Percentiles rank a stretch among this genome's conserved stretches.
These are phyloP conservation scores for Mallotus japonicus DNA, from an alignment of 441 rosid genomes.

Conservation along the genomic window DNA sequence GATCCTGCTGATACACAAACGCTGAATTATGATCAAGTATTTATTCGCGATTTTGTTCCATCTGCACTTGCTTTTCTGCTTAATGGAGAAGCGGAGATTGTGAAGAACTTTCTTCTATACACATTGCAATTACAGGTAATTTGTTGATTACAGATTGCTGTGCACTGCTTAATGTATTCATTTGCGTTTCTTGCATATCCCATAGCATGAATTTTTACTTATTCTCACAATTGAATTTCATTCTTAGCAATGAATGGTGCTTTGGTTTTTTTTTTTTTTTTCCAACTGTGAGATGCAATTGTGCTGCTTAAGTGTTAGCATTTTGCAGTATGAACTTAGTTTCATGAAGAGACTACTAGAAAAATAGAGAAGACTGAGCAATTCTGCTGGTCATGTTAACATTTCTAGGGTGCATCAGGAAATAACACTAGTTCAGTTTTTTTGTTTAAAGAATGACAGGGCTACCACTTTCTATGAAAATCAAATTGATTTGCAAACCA, in stretches of 20 bases:
- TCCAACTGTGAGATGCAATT: neutral
- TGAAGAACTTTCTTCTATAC: slow-evolving; percentile 82
- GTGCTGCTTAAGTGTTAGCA: neutral
- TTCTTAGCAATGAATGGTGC: neutral
- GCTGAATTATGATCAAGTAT: slow-evolving; percentile 85
- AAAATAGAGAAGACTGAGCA: neutral
- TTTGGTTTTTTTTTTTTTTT: neutral
- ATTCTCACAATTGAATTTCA: neutral
- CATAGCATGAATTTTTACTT: neutral
- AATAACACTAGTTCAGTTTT: neutral
- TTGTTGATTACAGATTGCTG: neutral
- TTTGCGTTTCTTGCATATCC: neutral
- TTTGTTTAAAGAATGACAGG: too few species aligned
- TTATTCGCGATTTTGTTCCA: slow-evolving; percentile 92
- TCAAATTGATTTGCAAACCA: too few species aligned
- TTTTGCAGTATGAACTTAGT: neutral
- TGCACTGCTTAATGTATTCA: neutral
- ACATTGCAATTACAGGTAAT: slow-evolving; percentile 89
- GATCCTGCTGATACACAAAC: slow-evolving; percentile 71
- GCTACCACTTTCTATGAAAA: too few species aligned
- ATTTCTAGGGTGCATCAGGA: neutral
- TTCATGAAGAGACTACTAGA: neutral
- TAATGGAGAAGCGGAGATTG: slow-evolving; percentile 80
- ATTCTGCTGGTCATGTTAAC: neutral
- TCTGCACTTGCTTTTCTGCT: slow-evolving; percentile 87